These are phyloP conservation scores for Brassica carinata DNA, from an alignment of 345 rosid genomes.

Conservation along the genomic window DNA sequence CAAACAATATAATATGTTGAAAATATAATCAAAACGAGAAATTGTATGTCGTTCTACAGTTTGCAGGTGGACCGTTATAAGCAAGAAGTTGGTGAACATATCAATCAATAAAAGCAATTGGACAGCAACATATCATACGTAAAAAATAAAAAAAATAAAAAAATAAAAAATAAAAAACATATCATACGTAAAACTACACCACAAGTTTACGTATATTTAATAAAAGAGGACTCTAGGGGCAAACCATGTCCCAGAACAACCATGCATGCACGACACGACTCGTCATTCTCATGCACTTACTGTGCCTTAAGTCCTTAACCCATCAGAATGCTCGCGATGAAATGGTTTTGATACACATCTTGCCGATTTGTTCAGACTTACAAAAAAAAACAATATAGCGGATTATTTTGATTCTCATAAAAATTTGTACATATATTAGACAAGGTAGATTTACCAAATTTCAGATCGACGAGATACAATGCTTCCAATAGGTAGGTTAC, in stretches of 20 bases:
- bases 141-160: neutral
- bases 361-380: neutral
- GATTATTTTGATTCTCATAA: neutral
- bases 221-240: constrained; percentile 15
- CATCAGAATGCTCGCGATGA: neutral
- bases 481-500: neutral
- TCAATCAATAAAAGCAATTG: constrained; percentile 30
- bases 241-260: constrained; percentile 31
- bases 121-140: constrained; percentile 29
- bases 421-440: neutral
- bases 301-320: constrained; percentile 2
- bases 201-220: constrained; percentile 14
- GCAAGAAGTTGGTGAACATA: constrained; percentile 29
- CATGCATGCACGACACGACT: constrained; percentile 38
- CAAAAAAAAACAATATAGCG: neutral
- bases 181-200: constrained; percentile 4
- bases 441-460: neutral
- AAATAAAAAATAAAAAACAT: neutral
- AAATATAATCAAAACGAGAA: neutral
- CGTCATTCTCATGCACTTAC: constrained; percentile 33
- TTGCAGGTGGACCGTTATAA: neutral
- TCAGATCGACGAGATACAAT: neutral
- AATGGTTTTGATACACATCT: neutral
- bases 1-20: neutral
- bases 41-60: neutral